Percentiles rank a stretch among this genome's conserved stretches.
Conservation (phyloP, 331 rosid genomes). For the Telfairia occidentalis region DNA sequence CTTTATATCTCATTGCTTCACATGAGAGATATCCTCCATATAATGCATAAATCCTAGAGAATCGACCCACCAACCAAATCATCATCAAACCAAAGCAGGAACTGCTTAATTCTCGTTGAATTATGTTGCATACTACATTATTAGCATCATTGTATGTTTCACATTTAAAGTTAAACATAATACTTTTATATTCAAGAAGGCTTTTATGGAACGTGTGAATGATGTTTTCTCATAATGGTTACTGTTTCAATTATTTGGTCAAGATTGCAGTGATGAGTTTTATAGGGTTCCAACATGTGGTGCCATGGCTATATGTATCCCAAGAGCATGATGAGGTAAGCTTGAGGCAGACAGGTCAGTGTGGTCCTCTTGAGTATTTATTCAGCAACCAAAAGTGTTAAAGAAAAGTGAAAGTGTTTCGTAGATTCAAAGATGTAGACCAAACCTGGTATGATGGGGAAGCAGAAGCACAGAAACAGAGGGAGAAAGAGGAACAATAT, state of each 20-base stretch:
- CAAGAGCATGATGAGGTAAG: background rate
- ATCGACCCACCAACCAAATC: background rate
- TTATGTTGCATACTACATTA: background rate
- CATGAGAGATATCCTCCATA: background rate
- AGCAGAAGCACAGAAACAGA: slow-evolving; percentile 1
- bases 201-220: background rate
- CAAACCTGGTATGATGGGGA: background rate
- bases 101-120: background rate
- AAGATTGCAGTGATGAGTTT: background rate
- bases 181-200: background rate
- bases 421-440: slow-evolving; percentile 7
- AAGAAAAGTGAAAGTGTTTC: slow-evolving; percentile 3
- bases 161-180: background rate
- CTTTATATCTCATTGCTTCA: background rate
- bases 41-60: background rate
- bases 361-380: slow-evolving; percentile 13
- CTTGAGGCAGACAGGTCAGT: slow-evolving; percentile 11
- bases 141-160: background rate
- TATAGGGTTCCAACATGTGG: slow-evolving; percentile 9
- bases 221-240: background rate
- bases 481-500: slow-evolving; percentile 1
- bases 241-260: slow-evolving; percentile 8
- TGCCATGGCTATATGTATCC: background rate
- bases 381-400: slow-evolving; percentile 6
- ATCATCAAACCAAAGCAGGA: background rate